Conservation (phyloP, 2,329 filamentous ascomycete genomes). For the Periconia digitata region DNA sequence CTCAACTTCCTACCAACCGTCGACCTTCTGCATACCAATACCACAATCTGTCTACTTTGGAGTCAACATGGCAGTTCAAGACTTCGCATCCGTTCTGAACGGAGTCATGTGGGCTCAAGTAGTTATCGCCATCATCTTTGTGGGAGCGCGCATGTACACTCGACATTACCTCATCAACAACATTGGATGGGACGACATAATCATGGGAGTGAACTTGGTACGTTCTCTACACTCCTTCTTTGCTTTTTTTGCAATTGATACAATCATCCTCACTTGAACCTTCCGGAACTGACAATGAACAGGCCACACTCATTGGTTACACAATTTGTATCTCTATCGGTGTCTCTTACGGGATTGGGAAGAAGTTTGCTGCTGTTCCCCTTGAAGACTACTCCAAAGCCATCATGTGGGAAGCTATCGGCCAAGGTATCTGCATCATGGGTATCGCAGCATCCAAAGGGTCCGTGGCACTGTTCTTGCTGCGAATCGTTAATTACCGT, state of each 20-base stretch:
- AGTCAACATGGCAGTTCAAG: conserved; percentile 24
- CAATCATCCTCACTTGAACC: background rate
- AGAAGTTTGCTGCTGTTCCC: conserved; percentile 23
- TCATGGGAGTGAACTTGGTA: conserved; percentile 33
- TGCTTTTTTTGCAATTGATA: background rate
- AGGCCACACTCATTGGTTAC: conserved; percentile 30
- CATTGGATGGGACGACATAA: conserved; percentile 31
- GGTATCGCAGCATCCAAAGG: conserved; percentile 34
- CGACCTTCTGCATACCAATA: background rate
- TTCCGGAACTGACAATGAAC: background rate
- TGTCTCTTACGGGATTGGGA: conserved; percentile 30
- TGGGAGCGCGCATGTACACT: conserved; percentile 30
- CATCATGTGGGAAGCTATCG: conserved; percentile 36
- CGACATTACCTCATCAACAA: conserved; percentile 28
- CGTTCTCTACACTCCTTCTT: background rate
- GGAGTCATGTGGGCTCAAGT: conserved; percentile 37
- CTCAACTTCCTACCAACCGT: background rate
- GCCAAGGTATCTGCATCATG: conserved; percentile 34
- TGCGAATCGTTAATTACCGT: conserved; percentile 30
- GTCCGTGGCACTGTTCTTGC: conserved; percentile 32
- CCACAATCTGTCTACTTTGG: no score
- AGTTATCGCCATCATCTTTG: conserved; percentile 23
- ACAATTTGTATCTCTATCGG: conserved; percentile 26
- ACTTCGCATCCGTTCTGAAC: conserved; percentile 26
- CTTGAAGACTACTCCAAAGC: conserved; percentile 29